phyloP scores from a whole-genome alignment of 2,329 filamentous ascomycete species.

The Colletotrichum musicola region DNA sequence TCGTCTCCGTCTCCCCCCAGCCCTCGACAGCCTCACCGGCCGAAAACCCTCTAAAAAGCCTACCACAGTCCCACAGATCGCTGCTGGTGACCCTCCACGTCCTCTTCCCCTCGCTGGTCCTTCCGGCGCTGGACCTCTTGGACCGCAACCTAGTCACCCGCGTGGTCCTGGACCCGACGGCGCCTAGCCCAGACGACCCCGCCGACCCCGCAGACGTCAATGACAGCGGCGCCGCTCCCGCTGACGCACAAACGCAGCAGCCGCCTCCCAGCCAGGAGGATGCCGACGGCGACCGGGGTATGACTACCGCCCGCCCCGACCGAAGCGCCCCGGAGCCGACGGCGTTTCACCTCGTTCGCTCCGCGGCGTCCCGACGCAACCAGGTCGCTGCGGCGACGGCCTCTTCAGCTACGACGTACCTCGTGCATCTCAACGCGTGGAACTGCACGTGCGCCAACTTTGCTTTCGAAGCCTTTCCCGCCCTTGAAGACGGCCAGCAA shows the following conservation, averaged over 20 bases:
- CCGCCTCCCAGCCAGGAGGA: constrained; percentile 14
- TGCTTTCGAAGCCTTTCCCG: constrained; percentile 76
- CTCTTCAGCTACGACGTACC: constrained; percentile 61
- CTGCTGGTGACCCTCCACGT: constrained; percentile 86
- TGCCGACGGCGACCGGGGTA: constrained; percentile 5
- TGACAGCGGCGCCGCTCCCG: background rate
- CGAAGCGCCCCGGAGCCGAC: constrained; percentile 15
- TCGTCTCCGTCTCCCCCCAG: constrained; percentile 46
- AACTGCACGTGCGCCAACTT: constrained; percentile 93
- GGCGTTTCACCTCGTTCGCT: constrained; percentile 74
- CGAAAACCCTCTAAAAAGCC: constrained; percentile 42
- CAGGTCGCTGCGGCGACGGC: constrained; percentile 43
- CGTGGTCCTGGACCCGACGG: constrained; percentile 48
- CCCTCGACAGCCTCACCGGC: background rate
- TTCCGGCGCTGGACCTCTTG: constrained; percentile 88
- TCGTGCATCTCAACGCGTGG: constrained; percentile 82
- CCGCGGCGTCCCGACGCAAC: constrained; percentile 54
- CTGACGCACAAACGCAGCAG: no score
- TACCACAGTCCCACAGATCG: constrained; percentile 58
- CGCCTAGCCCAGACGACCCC: background rate
- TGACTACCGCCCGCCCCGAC: background rate
- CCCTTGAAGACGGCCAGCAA: constrained; percentile 33
- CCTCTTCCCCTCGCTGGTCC: constrained; percentile 82
- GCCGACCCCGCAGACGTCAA: constrained; percentile 22
- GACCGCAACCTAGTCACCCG: constrained; percentile 80